These are phyloP conservation scores for Lecanicillium sp. DNA, from an alignment of 2,329 filamentous ascomycete genomes.

Conservation along the genomic window DNA sequence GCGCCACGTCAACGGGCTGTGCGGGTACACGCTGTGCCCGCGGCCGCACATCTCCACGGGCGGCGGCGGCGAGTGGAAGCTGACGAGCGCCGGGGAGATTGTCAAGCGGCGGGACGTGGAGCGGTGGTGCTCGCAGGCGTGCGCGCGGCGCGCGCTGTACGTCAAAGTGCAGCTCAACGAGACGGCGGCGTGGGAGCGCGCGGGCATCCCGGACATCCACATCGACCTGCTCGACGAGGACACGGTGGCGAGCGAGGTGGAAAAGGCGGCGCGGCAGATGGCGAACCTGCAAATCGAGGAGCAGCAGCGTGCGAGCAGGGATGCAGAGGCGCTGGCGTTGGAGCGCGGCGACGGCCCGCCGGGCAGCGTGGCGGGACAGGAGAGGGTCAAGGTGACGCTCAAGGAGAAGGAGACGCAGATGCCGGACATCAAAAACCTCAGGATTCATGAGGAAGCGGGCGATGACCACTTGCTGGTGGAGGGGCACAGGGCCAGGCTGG, in stretches of 20 bases:
- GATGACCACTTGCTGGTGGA: slow-evolving; percentile 41
- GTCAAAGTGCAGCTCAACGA: slow-evolving; percentile 84
- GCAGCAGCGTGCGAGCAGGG: slow-evolving; percentile 33
- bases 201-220: slow-evolving; percentile 47
- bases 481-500: slow-evolving; percentile 42
- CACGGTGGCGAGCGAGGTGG: slow-evolving; percentile 39
- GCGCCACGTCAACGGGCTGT: slow-evolving; percentile 74
- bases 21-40: slow-evolving; percentile 78
- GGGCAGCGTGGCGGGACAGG: slow-evolving; percentile 14
- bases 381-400: slow-evolving; percentile 42
- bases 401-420: slow-evolving; percentile 43
- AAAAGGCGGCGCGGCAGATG: slow-evolving; percentile 31
- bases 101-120: slow-evolving; percentile 67
- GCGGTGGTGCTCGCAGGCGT: slow-evolving; percentile 80
- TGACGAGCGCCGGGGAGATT: slow-evolving; percentile 55
- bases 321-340: slow-evolving; percentile 40
- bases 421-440: slow-evolving; percentile 18
- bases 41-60: slow-evolving; percentile 52
- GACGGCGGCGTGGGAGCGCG: slow-evolving; percentile 78
- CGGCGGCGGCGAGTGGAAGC: slow-evolving; percentile 59
- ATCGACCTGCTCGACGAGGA: slow-evolving; percentile 66
- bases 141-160: slow-evolving; percentile 74
- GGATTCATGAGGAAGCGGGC: slow-evolving; percentile 18
- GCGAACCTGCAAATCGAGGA: slow-evolving; percentile 40
- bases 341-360: slow-evolving; percentile 38